A percentile compares a stretch with the other conserved stretches of the same genome.
Conservation (phyloP, 345 rosid species). For the Abelmoschus esculentus region DNA sequence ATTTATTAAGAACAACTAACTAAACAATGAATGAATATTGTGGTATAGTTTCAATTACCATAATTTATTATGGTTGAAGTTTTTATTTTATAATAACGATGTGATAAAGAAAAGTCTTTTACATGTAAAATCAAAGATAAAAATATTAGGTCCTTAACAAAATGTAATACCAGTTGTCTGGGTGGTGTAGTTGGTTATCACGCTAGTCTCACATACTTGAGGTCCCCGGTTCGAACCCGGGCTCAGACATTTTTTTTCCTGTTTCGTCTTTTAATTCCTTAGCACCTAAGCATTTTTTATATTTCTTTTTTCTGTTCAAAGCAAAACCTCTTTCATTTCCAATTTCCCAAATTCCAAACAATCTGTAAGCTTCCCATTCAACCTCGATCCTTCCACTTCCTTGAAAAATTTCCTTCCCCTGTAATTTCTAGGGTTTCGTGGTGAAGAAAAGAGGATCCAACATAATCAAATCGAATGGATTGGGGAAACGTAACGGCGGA, state of each 20-base stretch:
- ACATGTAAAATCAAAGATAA: no score
- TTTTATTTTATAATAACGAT: no score
- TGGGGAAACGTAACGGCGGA: slow-evolving; percentile 96
- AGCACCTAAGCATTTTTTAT: neutral
- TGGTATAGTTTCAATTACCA: no score
- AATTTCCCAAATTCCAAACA: neutral
- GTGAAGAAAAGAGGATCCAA: neutral
- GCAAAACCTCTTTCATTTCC: neutral
- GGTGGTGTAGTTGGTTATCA: slow-evolving; percentile 80
- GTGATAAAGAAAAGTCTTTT: no score
- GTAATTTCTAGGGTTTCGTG: slow-evolving; percentile 11
- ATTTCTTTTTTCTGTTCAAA: neutral
- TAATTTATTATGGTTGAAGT: no score
- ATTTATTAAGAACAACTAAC: no score
- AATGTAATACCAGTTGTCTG: slow-evolving; percentile 23
- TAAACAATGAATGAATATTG: no score
- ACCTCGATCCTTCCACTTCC: neutral
- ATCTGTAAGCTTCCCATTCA: neutral
- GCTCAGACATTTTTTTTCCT: slow-evolving; percentile 25
- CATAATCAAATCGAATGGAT: slow-evolving; percentile 48
- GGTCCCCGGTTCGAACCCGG: slow-evolving; percentile 74
- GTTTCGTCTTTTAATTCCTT: neutral
- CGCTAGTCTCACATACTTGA: slow-evolving; percentile 72
- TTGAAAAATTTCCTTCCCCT: neutral
- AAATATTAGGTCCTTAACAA: no score